These are phyloP conservation scores for Domatiomyces globalis DNA, from an alignment of 2,329 filamentous ascomycete genomes.

Conservation along the genomic window DNA sequence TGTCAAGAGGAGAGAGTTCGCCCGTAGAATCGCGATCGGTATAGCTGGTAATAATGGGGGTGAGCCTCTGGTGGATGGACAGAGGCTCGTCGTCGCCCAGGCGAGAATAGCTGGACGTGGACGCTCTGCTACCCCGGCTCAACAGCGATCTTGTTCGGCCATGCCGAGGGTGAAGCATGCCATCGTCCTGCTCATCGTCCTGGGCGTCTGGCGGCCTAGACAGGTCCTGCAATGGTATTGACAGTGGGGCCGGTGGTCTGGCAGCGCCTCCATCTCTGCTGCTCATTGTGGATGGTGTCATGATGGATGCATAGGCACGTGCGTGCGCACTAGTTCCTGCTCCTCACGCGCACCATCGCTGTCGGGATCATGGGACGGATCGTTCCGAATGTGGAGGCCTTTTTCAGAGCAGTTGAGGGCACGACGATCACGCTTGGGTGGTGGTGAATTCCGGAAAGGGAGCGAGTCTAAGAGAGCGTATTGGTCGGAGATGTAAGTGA, in stretches of 20 bases:
- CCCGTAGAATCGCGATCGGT: slow-evolving; percentile 9
- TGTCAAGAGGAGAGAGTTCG: slow-evolving; percentile 26
- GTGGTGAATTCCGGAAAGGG: background rate
- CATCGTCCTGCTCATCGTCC: slow-evolving; percentile 18
- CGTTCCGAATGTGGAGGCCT: background rate
- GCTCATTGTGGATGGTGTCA: background rate
- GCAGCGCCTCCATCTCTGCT: background rate
- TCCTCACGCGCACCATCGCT: background rate
- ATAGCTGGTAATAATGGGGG: background rate
- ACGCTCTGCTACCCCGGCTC: slow-evolving; percentile 27
- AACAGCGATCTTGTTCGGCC: slow-evolving; percentile 34
- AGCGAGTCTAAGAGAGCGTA: background rate
- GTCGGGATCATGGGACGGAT: background rate
- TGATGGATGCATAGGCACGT: background rate
- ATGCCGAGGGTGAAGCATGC: slow-evolving; percentile 14
- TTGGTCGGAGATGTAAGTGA: background rate
- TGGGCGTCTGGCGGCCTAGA: slow-evolving; percentile 25
- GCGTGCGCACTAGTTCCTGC: background rate
- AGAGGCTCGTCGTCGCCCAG: slow-evolving; percentile 13
- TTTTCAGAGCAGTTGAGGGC: background rate
- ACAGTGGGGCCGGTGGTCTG: slow-evolving; percentile 23
- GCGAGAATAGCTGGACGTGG: slow-evolving; percentile 21
- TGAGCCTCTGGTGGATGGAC: background rate
- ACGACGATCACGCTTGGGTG: no score
- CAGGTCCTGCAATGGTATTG: slow-evolving; percentile 60